Percentiles rank a stretch among this genome's conserved stretches.
Evolutionary conservation across 2,329 filamentous ascomycete genomes (phyloP).

Genomic region (Chaetomiaceae sp.): DNA sequence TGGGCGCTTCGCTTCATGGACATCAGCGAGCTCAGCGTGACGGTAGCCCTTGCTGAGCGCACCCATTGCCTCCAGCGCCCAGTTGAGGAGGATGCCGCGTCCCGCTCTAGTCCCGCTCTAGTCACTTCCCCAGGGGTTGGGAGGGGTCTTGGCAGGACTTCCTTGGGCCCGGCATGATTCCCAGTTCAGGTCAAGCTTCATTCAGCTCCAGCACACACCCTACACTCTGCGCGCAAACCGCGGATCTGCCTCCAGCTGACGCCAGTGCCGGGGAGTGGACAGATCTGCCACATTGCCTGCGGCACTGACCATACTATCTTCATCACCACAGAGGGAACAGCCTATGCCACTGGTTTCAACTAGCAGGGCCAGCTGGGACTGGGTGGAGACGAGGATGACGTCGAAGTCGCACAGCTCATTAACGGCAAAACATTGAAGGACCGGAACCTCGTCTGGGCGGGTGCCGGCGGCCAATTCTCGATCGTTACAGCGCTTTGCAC

Average conservation of each 20-base stretch:
- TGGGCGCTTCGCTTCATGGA: too few relatives aligned
- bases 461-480: conserved; percentile 1
- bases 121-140: too few relatives aligned
- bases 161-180: too few relatives aligned
- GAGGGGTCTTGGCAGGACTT: too few relatives aligned
- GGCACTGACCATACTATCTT: conserved; percentile 14
- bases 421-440: conserved; percentile 8
- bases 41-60: too few relatives aligned
- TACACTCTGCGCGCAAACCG: too few relatives aligned
- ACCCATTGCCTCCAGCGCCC: too few relatives aligned
- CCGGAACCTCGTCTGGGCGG: not conserved
- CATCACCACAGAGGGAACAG: conserved; percentile 4
- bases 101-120: too few relatives aligned
- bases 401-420: conserved; percentile 19
- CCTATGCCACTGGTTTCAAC: conserved; percentile 9
- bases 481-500: not conserved
- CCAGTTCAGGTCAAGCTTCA: too few relatives aligned
- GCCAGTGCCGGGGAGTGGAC: not conserved
- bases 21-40: too few relatives aligned
- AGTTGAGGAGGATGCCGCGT: too few relatives aligned
- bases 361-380: conserved; percentile 10
- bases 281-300: conserved; percentile 2
- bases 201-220: too few relatives aligned
- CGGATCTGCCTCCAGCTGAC: conserved; percentile 9
- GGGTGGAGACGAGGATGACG: conserved; percentile 14